phyloP scores from a whole-genome alignment of 1,284 basidiomycete species.

The Inonotus obliquus region DNA sequence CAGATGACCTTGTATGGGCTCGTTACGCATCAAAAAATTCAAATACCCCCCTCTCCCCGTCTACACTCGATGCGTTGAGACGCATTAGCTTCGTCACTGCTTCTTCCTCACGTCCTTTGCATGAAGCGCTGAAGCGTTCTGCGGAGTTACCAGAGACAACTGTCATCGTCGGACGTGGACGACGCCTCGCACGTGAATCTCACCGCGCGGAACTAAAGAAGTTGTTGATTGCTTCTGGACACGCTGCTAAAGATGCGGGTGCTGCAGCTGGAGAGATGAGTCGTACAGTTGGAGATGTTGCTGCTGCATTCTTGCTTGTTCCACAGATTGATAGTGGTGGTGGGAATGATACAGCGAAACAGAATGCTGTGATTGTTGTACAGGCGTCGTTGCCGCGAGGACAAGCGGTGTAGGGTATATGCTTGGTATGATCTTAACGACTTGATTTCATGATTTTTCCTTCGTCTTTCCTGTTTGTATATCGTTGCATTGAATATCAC shows the following conservation, averaged over 20 bases:
- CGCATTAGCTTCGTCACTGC: conserved; percentile 51
- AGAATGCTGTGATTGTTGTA: conserved; percentile 45
- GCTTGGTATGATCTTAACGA: too few species aligned
- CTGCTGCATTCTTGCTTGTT: conserved; percentile 54
- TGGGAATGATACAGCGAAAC: not conserved
- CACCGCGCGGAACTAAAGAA: conserved; percentile 53
- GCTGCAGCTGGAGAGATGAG: conserved; percentile 54
- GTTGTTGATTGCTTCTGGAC: conserved; percentile 44
- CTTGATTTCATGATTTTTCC: too few species aligned
- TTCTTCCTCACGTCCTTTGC: conserved; percentile 51
- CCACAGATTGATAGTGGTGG: conserved; percentile 24
- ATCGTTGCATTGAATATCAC: too few species aligned
- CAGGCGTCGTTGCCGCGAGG: conserved; percentile 39
- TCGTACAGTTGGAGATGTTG: conserved; percentile 75
- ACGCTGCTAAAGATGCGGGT: conserved; percentile 24
- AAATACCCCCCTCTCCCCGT: conserved; percentile 26
- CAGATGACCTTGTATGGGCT: conserved; percentile 67
- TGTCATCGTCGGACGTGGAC: conserved; percentile 69
- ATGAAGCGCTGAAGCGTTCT: conserved; percentile 43
- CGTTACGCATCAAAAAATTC: conserved; percentile 36
- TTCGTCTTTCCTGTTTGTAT: too few species aligned
- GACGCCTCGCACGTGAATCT: conserved; percentile 57
- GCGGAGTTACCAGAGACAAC: conserved; percentile 28
- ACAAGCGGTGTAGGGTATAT: not conserved
- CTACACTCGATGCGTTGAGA: conserved; percentile 39